These are phyloP conservation scores for Smallanthus sonchifolius DNA, from an alignment of 129 eudicot species.

Conservation along the genomic window DNA sequence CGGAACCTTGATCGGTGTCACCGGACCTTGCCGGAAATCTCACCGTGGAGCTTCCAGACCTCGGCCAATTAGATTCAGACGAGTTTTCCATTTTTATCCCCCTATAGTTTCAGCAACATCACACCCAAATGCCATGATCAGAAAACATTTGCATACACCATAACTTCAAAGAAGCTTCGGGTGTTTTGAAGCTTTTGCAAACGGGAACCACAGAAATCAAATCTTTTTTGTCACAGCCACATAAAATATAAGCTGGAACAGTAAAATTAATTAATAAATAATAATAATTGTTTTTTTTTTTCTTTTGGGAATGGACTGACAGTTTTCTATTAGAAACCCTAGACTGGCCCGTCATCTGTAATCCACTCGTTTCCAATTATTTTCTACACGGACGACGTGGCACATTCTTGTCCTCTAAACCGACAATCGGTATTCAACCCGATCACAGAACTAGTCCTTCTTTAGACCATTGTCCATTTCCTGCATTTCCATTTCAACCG, in stretches of 20 bases:
- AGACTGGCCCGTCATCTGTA: slow-evolving; percentile 31
- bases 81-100: slow-evolving; percentile 67
- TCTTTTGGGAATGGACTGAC: background rate
- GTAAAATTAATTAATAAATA: slow-evolving; percentile 8
- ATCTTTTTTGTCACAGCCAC: slow-evolving; percentile 62
- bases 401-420: slow-evolving; percentile 37
- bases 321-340: slow-evolving; percentile 27
- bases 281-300: slow-evolving; percentile 9
- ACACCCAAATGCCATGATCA: slow-evolving; percentile 1
- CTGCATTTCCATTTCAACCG: too few relatives aligned
- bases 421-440: too few relatives aligned
- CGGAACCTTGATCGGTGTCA: slow-evolving; percentile 46
- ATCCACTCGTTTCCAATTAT: slow-evolving; percentile 33
- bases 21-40: slow-evolving; percentile 39
- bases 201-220: slow-evolving; percentile 43
- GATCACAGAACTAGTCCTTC: too few relatives aligned
- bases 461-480: too few relatives aligned
- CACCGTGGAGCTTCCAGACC: slow-evolving; percentile 58
- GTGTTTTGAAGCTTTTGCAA: slow-evolving; percentile 16
- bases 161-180: background rate
- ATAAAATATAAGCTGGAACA: slow-evolving; percentile 30
- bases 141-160: background rate
- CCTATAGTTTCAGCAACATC: too few relatives aligned
- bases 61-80: slow-evolving; percentile 59
- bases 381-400: slow-evolving; percentile 40